Conservation (phyloP, 2,329 filamentous ascomycete species). For the Aschersonia sp. region DNA sequence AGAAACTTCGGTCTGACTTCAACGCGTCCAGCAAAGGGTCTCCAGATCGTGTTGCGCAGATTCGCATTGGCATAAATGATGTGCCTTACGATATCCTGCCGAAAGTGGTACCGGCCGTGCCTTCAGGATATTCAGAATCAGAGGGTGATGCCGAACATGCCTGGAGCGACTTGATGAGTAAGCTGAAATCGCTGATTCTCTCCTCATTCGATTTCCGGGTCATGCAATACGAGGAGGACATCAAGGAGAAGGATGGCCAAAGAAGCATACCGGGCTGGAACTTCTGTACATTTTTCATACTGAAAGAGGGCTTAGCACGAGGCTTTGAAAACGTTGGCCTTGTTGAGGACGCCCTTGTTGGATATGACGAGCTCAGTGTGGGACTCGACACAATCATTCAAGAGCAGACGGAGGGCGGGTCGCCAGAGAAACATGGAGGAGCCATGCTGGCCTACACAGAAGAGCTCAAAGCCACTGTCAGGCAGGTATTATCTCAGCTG, state of each 20-base stretch:
- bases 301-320: conserved; percentile 86
- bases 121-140: conserved; percentile 52
- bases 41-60: conserved; percentile 69
- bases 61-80: conserved; percentile 61
- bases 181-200: conserved; percentile 77
- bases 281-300: conserved; percentile 96
- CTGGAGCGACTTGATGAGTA: conserved; percentile 71
- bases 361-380: conserved; percentile 85
- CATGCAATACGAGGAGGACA: conserved; percentile 91
- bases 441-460: conserved; percentile 59
- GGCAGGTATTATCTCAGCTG: conserved; percentile 30
- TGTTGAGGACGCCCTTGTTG: conserved; percentile 85
- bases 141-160: conserved; percentile 67
- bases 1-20: conserved; percentile 84
- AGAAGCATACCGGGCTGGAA: conserved; percentile 89
- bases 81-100: conserved; percentile 51
- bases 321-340: conserved; percentile 94
- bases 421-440: conserved; percentile 52
- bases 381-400: conserved; percentile 72
- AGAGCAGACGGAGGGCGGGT: conserved; percentile 49
- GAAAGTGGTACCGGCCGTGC: conserved; percentile 46
- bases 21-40: conserved; percentile 57
- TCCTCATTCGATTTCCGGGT: conserved; percentile 84
- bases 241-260: conserved; percentile 84
- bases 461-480: conserved; percentile 49